phyloP scores from a whole-genome alignment of 129 eudicot species.

The Tanacetum coccineum region DNA sequence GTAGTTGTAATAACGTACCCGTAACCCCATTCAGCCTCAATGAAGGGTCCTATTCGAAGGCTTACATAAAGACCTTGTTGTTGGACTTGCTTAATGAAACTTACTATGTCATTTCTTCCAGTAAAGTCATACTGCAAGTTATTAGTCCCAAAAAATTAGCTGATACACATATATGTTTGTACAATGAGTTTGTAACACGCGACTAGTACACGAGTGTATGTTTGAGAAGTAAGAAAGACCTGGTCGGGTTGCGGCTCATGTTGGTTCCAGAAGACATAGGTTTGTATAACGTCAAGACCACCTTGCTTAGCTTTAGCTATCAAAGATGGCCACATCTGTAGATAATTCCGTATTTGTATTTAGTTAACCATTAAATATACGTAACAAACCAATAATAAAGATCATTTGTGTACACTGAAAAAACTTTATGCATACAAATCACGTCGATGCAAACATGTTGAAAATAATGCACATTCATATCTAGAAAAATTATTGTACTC shows the following conservation, averaged over 20 bases:
- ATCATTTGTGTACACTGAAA: too few species aligned
- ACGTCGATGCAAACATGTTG: too few species aligned
- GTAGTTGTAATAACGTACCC: slow-evolving; percentile 41
- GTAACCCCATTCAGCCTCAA: slow-evolving; percentile 83
- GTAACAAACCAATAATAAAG: too few species aligned
- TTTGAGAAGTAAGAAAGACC: slow-evolving; percentile 36
- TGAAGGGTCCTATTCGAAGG: slow-evolving; percentile 84
- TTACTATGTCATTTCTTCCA: slow-evolving; percentile 66
- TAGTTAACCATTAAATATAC: too few species aligned
- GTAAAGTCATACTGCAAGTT: slow-evolving; percentile 64
- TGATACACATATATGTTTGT: not conserved
- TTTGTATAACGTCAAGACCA: slow-evolving; percentile 76
- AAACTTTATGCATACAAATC: too few species aligned
- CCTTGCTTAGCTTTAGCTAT: slow-evolving; percentile 84
- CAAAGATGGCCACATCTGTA: slow-evolving; percentile 94
- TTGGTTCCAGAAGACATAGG: slow-evolving; percentile 89
- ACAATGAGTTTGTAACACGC: not conserved
- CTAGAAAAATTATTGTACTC: too few species aligned
- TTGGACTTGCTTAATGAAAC: slow-evolving; percentile 80
- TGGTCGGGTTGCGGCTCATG: slow-evolving; percentile 92
- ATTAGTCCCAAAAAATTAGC: not conserved
- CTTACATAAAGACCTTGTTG: slow-evolving; percentile 78
- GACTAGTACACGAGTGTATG: not conserved
- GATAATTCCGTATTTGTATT: too few species aligned
- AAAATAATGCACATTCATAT: too few species aligned